Conservation (phyloP, 345 rosid species). For the Salix purpurea region DNA sequence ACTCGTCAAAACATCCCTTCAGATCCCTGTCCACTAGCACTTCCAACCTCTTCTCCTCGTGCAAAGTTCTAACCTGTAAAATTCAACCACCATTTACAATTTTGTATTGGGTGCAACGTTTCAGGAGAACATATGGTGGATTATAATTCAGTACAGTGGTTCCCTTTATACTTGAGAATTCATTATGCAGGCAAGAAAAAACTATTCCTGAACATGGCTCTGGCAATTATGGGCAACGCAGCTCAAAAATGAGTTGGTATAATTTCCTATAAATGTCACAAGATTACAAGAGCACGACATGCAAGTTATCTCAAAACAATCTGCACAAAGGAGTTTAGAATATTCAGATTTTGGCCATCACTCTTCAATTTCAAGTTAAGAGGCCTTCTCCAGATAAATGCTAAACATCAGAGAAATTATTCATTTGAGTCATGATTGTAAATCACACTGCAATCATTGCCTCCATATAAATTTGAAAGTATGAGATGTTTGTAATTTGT, state of each 20-base stretch:
- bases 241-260: neutral
- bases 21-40: constrained; percentile 73
- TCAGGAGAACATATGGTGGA: neutral
- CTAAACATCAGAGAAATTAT: neutral
- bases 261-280: neutral
- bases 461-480: neutral
- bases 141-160: neutral
- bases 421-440: neutral
- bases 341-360: neutral
- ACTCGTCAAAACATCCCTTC: constrained; percentile 60
- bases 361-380: neutral
- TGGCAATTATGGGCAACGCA: neutral
- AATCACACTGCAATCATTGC: neutral
- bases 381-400: neutral
- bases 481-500: neutral
- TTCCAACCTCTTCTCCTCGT: constrained; percentile 64
- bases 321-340: neutral
- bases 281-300: neutral
- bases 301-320: neutral
- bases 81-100: neutral
- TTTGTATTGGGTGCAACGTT: neutral
- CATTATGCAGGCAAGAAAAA: neutral
- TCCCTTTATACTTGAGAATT: neutral
- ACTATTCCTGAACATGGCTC: neutral
- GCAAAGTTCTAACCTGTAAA: constrained; percentile 68